phyloP scores from a whole-genome alignment of 148 eudicot genomes.

The Polygonum maritimum region DNA sequence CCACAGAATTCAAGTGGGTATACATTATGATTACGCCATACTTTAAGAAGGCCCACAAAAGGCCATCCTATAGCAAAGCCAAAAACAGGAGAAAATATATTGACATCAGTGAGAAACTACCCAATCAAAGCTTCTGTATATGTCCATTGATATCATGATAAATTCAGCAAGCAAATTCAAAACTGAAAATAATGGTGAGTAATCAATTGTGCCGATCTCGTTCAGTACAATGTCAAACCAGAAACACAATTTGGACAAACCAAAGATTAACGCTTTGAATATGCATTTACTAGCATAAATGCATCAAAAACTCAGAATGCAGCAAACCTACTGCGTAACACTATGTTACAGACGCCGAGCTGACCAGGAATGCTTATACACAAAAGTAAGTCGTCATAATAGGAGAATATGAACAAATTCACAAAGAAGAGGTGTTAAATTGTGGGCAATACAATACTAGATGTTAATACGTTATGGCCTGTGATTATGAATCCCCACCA shows the following conservation, averaged over 20 bases:
- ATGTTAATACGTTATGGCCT: background rate
- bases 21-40: background rate
- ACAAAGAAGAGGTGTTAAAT: background rate
- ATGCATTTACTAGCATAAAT: background rate
- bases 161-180: background rate
- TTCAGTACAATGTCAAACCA: background rate
- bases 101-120: background rate
- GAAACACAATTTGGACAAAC: background rate
- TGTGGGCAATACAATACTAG: background rate
- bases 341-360: background rate
- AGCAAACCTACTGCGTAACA: background rate
- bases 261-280: background rate
- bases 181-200: background rate
- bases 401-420: background rate
- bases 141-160: background rate
- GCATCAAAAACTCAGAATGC: background rate
- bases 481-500: slow-evolving; percentile 26
- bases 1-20: background rate
- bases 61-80: background rate
- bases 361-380: background rate
- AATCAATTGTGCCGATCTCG: too few species aligned
- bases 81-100: background rate
- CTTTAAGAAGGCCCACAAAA: background rate
- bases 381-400: background rate
- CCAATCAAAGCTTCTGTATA: background rate